A percentile compares a stretch with the other conserved stretches of the same genome.
These are phyloP conservation scores for Choiromyces venosus DNA, from an alignment of 495 filamentous ascomycete genomes.

Conservation along the genomic window DNA sequence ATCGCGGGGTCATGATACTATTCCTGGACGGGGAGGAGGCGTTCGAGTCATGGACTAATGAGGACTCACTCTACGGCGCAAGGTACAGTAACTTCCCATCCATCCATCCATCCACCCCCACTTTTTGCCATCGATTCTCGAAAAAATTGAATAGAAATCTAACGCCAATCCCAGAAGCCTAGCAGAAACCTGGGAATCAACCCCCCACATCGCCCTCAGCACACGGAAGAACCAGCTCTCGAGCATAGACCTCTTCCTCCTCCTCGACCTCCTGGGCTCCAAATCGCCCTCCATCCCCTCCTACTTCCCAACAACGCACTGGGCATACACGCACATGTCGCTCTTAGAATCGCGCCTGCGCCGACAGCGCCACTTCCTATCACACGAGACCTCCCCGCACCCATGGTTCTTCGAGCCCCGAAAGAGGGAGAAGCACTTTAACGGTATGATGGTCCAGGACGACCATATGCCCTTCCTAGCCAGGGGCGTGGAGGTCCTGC, in stretches of 20 bases:
- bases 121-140: no score
- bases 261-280: slow-evolving; percentile 84
- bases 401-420: slow-evolving; percentile 39
- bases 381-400: slow-evolving; percentile 46
- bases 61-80: slow-evolving; percentile 82
- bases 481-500: slow-evolving; percentile 78
- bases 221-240: slow-evolving; percentile 66
- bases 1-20: slow-evolving; percentile 76
- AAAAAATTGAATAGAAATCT: not conserved
- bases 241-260: slow-evolving; percentile 79
- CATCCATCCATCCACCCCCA: not conserved
- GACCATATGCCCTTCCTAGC: slow-evolving; percentile 86
- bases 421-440: slow-evolving; percentile 46
- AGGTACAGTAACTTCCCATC: slow-evolving; percentile 47
- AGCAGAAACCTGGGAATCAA: slow-evolving; percentile 66
- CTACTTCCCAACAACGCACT: slow-evolving; percentile 83
- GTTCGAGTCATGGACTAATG: slow-evolving; percentile 68
- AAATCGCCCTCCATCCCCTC: slow-evolving; percentile 65
- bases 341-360: slow-evolving; percentile 65
- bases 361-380: slow-evolving; percentile 48
- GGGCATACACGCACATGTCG: slow-evolving; percentile 76
- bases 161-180: slow-evolving; percentile 51
- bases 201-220: slow-evolving; percentile 61
- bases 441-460: slow-evolving; percentile 59
- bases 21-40: slow-evolving; percentile 94